Base-by-base conservation (phyloP, 164 flowering plant genomes). In the Platanus orientalis region DNA sequence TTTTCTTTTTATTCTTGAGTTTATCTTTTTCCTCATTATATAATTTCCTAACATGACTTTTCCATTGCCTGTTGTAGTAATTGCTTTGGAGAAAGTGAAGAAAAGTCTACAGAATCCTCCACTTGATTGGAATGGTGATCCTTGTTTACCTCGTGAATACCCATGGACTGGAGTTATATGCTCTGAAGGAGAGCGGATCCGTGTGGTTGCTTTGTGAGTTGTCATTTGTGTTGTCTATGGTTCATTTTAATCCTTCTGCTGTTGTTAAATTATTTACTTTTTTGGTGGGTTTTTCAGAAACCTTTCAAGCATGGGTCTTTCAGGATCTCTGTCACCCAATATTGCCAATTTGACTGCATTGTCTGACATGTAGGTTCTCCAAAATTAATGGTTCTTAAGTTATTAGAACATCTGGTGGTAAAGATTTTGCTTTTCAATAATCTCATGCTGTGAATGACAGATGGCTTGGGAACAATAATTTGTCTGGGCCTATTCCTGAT, bases 91-190 rank as follows among this genome's bases (percentile, higher is more conserved):
- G 49, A 59, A 20, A 40, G 24, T 92, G 54, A 88, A 61, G 75
- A 65, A 56, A 0, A 77, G 76, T 61, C 64, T 92, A 34, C 67
- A 58, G 55, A 86, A 82, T 67, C 63, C 78, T 54, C 96, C 96
- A 29, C 34, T 66, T 34, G 98, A 88, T 75, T 92, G 98, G 98
- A 80, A 58, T 65, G 98, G 96, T 36, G 98, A 92, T 79, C 98
- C 98, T 57, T 92, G 98, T 73, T 62, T 84, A 55, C 96, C 98
- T 28, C 69, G 58, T 12, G 67, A 57, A 50, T 83, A 87, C 69
- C 59, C 88, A 34, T 92, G 98, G 98, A 84, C 93, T 61, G 98
- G 96, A 67, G 75, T 92, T 61, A 79, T 84, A 55, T 92, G 98
- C 81, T 81, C 87, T 47, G 74, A 68, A 23, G 95, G 88, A 62